Evolutionary conservation across 148 eudicot genomes (phyloP), one percentile per base, ranked within the genome.

Genomic region (Beta vulgaris): DNA sequence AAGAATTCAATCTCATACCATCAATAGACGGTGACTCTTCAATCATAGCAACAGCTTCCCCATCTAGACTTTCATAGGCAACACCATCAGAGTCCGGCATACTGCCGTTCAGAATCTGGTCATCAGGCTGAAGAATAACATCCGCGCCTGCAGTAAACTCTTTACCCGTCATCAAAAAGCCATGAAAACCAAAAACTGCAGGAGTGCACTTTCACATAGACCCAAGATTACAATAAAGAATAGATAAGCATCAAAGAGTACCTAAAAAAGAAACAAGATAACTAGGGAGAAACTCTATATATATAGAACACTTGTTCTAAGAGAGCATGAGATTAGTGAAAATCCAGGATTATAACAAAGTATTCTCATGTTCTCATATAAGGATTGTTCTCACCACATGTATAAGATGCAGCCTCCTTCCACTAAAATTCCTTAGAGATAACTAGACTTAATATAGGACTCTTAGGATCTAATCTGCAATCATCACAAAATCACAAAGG

Each of bases 31-130:
- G 77, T n/a, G 73, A 55, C 54, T 81, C 77, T 76, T 76, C 83
- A 7, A 72, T 66, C 83, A 81, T 76, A 40, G 80, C 64, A 25
- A 72, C 77, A n/a, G 80, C 80, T 72, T 72, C 80, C 9, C 70
- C 77, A 15, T 76, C 83, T 37, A 81, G 37, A 66, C 64, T 81
- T 51, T 76, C 80, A 67, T 72, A 81, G 21, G 43, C 80, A 72
- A 76, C 77, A 54, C 48, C 83, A 39, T 81, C 83, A 26, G 74
- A 44, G 69, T 76, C 76, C 15, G 83, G 76, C 73, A 80, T 65
- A 48, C 44, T 67, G 72, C 73, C 72, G 16, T 60, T 76, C 26
- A 49, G 18, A 25, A 66, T 35, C 43, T 81, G 83, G 28, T 76
- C 83, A 36, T 57, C 68, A 21, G 70, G 3, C 62, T 76, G 80